Evolutionary conservation across 2,329 filamentous ascomycete species (phyloP).

Genomic region (Monosporascus sp.): DNA sequence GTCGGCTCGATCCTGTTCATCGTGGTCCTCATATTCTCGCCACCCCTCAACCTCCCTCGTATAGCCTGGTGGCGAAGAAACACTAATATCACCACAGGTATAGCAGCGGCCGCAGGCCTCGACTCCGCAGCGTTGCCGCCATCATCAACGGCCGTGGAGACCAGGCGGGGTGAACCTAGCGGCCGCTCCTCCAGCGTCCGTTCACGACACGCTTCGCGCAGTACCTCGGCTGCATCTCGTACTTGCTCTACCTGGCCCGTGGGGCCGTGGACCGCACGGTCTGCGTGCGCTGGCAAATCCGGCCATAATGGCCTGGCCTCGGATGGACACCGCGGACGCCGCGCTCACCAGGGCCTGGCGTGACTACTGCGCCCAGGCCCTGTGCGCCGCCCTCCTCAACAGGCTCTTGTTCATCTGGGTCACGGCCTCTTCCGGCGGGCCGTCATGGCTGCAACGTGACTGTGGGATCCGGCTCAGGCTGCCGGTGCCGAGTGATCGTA

Average conservation of each 20-base stretch:
- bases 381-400: slow-evolving; percentile 2
- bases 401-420: slow-evolving; percentile 15
- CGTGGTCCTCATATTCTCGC: slow-evolving; percentile 15
- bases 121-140: not conserved
- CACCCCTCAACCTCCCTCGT: not conserved
- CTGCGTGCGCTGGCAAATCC: not conserved
- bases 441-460: slow-evolving; percentile 10
- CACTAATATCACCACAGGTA: not conserved
- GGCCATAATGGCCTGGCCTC: not conserved
- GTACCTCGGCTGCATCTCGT: slow-evolving; percentile 19
- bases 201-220: slow-evolving; percentile 16
- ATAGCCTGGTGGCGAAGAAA: too few species aligned
- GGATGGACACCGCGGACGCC: not conserved
- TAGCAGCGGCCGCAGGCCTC: not conserved
- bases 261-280: slow-evolving; percentile 6
- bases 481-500: not conserved
- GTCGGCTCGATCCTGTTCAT: slow-evolving; percentile 10
- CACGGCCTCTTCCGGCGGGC: slow-evolving; percentile 15
- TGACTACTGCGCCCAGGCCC: not conserved
- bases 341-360: not conserved
- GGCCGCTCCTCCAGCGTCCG: slow-evolving; percentile 11
- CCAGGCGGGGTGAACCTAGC: too few species aligned
- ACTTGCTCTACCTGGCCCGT: slow-evolving; percentile 18
- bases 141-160: not conserved
- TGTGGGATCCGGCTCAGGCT: slow-evolving; percentile 6